Percentiles rank a stretch among this genome's conserved stretches.
These are phyloP conservation scores for Sordariomycetes sp. DNA, from an alignment of 2,329 filamentous ascomycete species.

Conservation along the genomic window DNA sequence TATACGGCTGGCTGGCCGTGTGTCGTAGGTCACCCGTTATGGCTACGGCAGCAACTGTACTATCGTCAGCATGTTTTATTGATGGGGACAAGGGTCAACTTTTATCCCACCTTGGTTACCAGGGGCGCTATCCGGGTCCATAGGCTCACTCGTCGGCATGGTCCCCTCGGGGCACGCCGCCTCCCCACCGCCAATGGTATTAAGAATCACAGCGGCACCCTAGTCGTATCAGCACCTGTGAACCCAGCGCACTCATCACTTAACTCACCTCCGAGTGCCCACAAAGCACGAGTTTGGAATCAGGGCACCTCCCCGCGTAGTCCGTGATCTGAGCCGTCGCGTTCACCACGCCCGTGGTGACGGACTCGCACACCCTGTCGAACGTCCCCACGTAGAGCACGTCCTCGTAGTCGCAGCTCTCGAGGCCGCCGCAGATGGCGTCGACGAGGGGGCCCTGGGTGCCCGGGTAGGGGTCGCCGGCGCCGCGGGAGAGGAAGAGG, in stretches of 20 bases:
- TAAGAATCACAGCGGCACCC: no score
- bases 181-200: no score
- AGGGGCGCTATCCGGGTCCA: conserved; percentile 15
- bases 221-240: no score
- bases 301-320: conserved; percentile 26
- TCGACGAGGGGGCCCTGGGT: conserved; percentile 15
- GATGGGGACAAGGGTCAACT: background rate
- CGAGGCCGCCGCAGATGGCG: conserved; percentile 15
- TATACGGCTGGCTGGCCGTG: conserved; percentile 21
- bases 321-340: conserved; percentile 24
- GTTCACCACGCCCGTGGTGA: conserved; percentile 22
- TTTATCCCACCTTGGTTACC: conserved; percentile 20
- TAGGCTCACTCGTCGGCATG: background rate
- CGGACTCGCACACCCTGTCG: conserved; percentile 22
- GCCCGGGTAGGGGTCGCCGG: conserved; percentile 19
- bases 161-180: background rate
- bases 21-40: conserved; percentile 22
- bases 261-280: conserved; percentile 24
- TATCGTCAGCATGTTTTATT: background rate
- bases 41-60: conserved; percentile 20
- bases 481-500: conserved; percentile 17
- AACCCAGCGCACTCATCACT: background rate
- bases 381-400: conserved; percentile 19
- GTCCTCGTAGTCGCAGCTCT: conserved; percentile 20
- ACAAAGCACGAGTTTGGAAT: conserved; percentile 26